Percentiles rank a stretch among this genome's conserved stretches.
Evolutionary conservation across 2,329 filamentous ascomycete species (phyloP).

Genomic region (Didymella arachidicola): DNA sequence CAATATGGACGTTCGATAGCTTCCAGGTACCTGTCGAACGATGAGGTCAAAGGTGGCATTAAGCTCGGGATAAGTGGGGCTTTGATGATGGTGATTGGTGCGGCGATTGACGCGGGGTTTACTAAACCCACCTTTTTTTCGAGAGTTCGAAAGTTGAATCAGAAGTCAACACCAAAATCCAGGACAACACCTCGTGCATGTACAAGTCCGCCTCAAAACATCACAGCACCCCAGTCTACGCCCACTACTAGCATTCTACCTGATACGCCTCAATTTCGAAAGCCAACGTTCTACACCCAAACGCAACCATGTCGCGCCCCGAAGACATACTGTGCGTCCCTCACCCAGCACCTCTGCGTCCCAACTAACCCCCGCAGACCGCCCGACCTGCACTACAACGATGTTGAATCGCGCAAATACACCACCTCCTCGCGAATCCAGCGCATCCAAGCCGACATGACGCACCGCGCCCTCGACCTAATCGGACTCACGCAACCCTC

Average conservation of each 20-base stretch:
- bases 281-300: not conserved
- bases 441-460: constrained; percentile 95
- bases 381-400: constrained; percentile 97
- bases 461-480: constrained; percentile 87
- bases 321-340: constrained; percentile 84
- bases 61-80: constrained; percentile 21
- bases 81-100: constrained; percentile 9
- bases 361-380: constrained; percentile 64
- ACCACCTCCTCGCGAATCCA: constrained; percentile 95
- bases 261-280: not conserved
- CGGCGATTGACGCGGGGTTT: constrained; percentile 27
- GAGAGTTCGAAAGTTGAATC: not conserved
- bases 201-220: not conserved
- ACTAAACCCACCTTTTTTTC: constrained; percentile 21
- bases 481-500: constrained; percentile 82
- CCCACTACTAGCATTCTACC: not conserved
- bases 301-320: constrained; percentile 85
- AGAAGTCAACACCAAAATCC: constrained; percentile 2
- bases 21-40: constrained; percentile 22
- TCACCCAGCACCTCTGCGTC: constrained; percentile 16
- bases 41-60: constrained; percentile 42
- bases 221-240: not conserved
- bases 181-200: not conserved
- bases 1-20: constrained; percentile 11
- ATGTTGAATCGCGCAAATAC: constrained; percentile 94